phyloP scores from a whole-genome alignment of 495 filamentous ascomycete species.

The Aspergillus conjunctus region DNA sequence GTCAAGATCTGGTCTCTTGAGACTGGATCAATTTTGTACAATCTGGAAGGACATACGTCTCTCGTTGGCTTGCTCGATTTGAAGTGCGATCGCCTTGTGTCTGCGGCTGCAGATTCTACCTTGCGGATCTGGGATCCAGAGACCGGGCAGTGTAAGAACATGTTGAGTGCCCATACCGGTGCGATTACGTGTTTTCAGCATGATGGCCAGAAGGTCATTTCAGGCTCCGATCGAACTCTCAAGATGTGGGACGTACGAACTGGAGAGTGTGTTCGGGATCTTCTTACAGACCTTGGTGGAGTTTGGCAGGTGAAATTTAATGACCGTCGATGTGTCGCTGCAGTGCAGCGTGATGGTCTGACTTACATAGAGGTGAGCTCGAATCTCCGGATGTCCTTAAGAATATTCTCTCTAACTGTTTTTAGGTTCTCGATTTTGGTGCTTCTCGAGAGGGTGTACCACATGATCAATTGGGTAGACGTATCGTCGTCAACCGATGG shows the following conservation, averaged over 20 bases:
- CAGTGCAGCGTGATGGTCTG: conserved; percentile 86
- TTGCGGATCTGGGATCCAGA: conserved; percentile 97
- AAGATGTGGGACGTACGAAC: conserved; percentile 99
- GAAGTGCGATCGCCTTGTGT: conserved; percentile 84
- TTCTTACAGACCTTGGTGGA: conserved; percentile 91
- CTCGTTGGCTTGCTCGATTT: conserved; percentile 91
- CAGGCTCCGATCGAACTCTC: conserved; percentile 89
- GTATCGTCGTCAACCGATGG: conserved; percentile 73
- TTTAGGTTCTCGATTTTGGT: conserved; percentile 67
- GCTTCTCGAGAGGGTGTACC: conserved; percentile 80
- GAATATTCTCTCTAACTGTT: conserved; percentile 14
- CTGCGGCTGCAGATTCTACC: conserved; percentile 93
- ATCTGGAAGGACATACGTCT: conserved; percentile 90
- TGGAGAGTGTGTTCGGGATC: conserved; percentile 89
- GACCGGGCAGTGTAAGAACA: conserved; percentile 85
- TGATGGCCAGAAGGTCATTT: conserved; percentile 95
- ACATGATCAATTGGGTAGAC: conserved; percentile 71
- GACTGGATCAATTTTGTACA: conserved; percentile 81
- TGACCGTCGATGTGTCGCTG: conserved; percentile 90
- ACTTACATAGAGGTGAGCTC: conserved; percentile 92
- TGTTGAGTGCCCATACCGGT: conserved; percentile 87
- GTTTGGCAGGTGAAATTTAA: conserved; percentile 99
- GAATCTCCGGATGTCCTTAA: background rate
- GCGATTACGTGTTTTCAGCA: conserved; percentile 99
- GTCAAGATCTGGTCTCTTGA: conserved; percentile 99